Base-by-base conservation (phyloP, 441 rosid genomes). In the Adansonia madagascariensis region DNA sequence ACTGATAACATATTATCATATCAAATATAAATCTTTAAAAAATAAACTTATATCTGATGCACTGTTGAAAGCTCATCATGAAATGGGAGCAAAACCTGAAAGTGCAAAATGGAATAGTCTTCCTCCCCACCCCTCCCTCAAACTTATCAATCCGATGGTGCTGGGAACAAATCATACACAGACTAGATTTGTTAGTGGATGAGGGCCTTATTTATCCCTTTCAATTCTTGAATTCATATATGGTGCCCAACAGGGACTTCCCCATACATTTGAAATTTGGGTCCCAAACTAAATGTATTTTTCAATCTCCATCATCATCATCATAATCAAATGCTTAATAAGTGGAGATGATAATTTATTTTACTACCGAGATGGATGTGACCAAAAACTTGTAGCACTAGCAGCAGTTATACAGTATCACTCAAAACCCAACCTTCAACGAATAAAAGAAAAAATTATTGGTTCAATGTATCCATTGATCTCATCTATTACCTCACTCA, bases 401-500 rank as follows among this genome's bases (percentile, higher is more conserved):
- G 46, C 9, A 43, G 46, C 8, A 6, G 8, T 43, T 7, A 43
- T 6, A 6, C 8, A 43, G 46, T 43, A 35, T 43, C 46, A 43
- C 46, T 7, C 46, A 43, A 43, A 20, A 35, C 35, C 15, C 62
- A 20, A 57, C 12, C 24, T 3, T 7, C 24, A 56, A 56, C 4
- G 24, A 55, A 1, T 6, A 43, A 43, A 43, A 3, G 20, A 18
- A 9, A 61, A 61, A 43, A 62, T 17, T 62, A 8, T 62, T 27
- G 74, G 18, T 70, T 70, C 74, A 52, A 49, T 70, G 60, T 1
- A 68, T 39, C 41, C n/a, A 24, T 9, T 22, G 8, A 10, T 60
- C 35, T 69, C 20, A 12, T 46, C 35, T 12, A 24, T 14, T 69
- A 1, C 31, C 7, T 35, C 60, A 6, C 73, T 24, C 15, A 31